These are phyloP conservation scores for Dendryphion nanum DNA, from an alignment of 2,329 filamentous ascomycete genomes.

Conservation along the genomic window DNA sequence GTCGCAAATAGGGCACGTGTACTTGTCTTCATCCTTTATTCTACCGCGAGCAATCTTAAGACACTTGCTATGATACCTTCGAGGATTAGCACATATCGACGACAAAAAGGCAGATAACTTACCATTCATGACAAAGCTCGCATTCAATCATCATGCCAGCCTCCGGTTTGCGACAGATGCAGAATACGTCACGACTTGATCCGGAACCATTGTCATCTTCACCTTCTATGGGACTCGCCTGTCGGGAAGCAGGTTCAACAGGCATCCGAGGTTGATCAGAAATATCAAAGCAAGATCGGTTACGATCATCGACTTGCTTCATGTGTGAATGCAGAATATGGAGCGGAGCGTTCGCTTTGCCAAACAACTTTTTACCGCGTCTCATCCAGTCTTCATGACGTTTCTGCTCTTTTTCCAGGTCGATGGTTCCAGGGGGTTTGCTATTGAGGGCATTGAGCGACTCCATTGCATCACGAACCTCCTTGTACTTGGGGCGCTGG, in stretches of 20 bases:
- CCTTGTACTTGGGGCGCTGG: constrained; percentile 80
- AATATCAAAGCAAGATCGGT: constrained; percentile 87
- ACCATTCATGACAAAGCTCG: constrained; percentile 97
- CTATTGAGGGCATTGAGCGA: constrained; percentile 86
- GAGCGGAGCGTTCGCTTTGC: constrained; percentile 93
- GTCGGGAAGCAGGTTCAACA: constrained; percentile 86
- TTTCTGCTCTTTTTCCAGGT: constrained; percentile 91
- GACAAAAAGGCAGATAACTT: constrained; percentile 42
- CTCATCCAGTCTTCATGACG: constrained; percentile 99
- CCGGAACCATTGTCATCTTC: constrained; percentile 45
- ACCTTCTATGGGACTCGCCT: constrained; percentile 63
- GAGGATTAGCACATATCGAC: no score
- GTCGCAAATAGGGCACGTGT: constrained; percentile 96
- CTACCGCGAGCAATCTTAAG: constrained; percentile 96
- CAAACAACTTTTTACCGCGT: constrained; percentile 94
- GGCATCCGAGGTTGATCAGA: constrained; percentile 84
- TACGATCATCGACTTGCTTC: constrained; percentile 87
- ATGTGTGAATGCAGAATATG: constrained; percentile 95
- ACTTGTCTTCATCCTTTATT: constrained; percentile 97
- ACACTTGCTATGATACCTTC: constrained; percentile 95
- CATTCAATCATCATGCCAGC: constrained; percentile 99
- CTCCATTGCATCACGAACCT: constrained; percentile 88
- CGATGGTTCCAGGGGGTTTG: constrained; percentile 85
- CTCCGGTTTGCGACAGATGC: constrained; percentile 89
- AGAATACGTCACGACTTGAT: constrained; percentile 78